Base-by-base conservation (phyloP, 108 stramenopile genomes). In the Cyclotella choctawhatcheeana region DNA sequence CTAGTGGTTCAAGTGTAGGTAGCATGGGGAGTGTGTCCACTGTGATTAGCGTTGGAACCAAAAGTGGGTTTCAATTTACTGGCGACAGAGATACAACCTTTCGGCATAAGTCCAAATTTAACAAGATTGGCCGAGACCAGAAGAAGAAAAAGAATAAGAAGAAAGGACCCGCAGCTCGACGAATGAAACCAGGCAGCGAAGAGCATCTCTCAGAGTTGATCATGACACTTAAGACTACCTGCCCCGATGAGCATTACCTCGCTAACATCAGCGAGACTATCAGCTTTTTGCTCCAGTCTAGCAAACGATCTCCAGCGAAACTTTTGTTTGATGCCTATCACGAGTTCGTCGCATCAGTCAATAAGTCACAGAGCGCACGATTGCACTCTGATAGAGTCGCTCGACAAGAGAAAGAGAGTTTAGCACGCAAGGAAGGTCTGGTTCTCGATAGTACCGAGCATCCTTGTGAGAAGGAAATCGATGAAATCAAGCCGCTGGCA, bases 31-130 rank as follows among this genome's bases (percentile, higher is more conserved):
- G 79, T 66, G 78, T 90, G 14, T 91, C 94, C 4, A 93, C 85
- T 60, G 88, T 95, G 10, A 91, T 93, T 48, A 89, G 84, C 74
- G 77, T 89, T 45, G 84, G 88, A 20, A 69, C 88, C 5, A 68
- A 73, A 17, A 93, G 76, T 25, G 79, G 88, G 0, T 93, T 96
- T 71, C 85, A 74, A 22, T 84, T 94, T 53, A 85, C 85, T 2
- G 86, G 85, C 21, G 86, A 81, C 7, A 69, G 89, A 24, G 84
- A 84, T 53, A 62, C 37, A 40, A 40, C 26, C 18, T 87, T 82
- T 66, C 86, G 86, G 34, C 91, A 94, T 67, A 91, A 93, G 51
- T 87, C 88, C 12, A 96, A 95, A 60, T 95, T 89, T 81, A 95
- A 95, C 71, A 73, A 73, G 27, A 77, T 82, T 34, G 86, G 89